These are phyloP conservation scores for Aspergillus sp. DNA, from an alignment of 2,329 filamentous ascomycete genomes.

Conservation along the genomic window DNA sequence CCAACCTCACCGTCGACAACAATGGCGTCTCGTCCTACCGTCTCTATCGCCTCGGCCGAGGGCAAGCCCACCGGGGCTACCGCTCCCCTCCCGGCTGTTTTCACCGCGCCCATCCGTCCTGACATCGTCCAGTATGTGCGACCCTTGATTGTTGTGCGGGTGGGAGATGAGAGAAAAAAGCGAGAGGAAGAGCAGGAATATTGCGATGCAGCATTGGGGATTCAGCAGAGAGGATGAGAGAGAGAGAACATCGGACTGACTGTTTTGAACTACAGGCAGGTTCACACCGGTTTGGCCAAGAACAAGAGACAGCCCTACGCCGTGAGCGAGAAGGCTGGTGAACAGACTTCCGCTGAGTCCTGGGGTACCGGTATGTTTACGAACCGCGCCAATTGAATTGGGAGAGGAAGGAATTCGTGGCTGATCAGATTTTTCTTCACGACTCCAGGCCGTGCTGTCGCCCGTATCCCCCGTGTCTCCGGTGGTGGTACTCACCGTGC, in stretches of 20 bases:
- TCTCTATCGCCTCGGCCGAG: conserved; percentile 96
- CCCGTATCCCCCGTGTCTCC: conserved; percentile 99
- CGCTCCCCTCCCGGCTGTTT: conserved; percentile 93
- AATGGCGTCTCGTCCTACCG: conserved; percentile 97
- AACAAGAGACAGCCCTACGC: conserved; percentile 99
- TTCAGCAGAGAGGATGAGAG: conserved; percentile 13
- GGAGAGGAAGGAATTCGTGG: conserved; percentile 6
- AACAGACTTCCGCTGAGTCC: conserved; percentile 99
- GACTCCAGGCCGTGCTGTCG: conserved; percentile 86
- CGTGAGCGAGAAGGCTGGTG: conserved; percentile 99
- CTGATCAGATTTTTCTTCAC: conserved; percentile 16
- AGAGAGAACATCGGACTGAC: conserved; percentile 37
- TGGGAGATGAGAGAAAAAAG: conserved; percentile 9
- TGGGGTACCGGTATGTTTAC: conserved; percentile 92
- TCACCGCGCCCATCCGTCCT: conserved; percentile 94
- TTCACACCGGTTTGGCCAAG: conserved; percentile 99
- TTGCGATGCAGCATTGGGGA: neutral
- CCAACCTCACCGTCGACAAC: conserved; percentile 49
- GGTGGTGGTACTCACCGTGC: conserved; percentile 99
- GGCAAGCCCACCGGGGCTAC: conserved; percentile 88
- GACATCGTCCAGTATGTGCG: conserved; percentile 92
- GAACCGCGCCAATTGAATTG: conserved; percentile 20
- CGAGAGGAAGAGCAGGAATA: neutral
- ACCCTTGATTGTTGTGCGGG: conserved; percentile 14
- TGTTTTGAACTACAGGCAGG: conserved; percentile 54